phyloP scores from a whole-genome alignment of 148 eudicot genomes.

The Hydrangea macrophylla region DNA sequence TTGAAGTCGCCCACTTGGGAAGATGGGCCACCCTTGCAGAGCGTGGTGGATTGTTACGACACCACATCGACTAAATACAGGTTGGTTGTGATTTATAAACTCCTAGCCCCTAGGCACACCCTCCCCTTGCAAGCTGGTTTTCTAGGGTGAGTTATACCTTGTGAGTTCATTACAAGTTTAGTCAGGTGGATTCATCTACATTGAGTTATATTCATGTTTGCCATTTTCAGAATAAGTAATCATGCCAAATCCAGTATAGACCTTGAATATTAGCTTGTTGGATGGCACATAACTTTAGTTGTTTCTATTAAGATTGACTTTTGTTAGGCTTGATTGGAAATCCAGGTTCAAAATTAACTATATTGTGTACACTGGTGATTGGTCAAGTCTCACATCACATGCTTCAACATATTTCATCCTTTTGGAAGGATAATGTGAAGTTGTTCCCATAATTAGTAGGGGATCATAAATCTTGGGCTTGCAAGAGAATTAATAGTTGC shows the following conservation, averaged over 20 bases:
- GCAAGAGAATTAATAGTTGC: not conserved
- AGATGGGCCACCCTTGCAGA: too few relatives aligned
- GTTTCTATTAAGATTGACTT: not conserved
- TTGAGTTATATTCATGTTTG: not conserved
- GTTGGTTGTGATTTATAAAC: too few relatives aligned
- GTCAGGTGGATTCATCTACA: too few relatives aligned
- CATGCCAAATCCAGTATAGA: not conserved
- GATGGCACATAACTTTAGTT: not conserved
- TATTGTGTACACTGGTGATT: not conserved
- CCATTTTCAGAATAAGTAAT: not conserved
- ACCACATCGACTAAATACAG: too few relatives aligned
- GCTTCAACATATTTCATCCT: not conserved
- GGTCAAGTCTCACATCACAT: not conserved
- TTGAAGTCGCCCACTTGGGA: too few relatives aligned
- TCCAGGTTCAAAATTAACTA: not conserved
- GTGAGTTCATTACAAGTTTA: too few relatives aligned
- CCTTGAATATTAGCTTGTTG: not conserved
- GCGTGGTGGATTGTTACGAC: too few relatives aligned
- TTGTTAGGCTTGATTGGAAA: not conserved
- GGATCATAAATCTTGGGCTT: conserved; percentile 7
- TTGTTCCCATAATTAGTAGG: not conserved
- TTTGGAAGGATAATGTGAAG: not conserved
- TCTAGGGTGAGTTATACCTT: too few relatives aligned
- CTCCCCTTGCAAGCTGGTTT: too few relatives aligned
- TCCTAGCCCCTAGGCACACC: too few relatives aligned